These are phyloP conservation scores for Dothidotthia symphoricarpi DNA, from an alignment of 2,329 filamentous ascomycete genomes.

Conservation along the genomic window DNA sequence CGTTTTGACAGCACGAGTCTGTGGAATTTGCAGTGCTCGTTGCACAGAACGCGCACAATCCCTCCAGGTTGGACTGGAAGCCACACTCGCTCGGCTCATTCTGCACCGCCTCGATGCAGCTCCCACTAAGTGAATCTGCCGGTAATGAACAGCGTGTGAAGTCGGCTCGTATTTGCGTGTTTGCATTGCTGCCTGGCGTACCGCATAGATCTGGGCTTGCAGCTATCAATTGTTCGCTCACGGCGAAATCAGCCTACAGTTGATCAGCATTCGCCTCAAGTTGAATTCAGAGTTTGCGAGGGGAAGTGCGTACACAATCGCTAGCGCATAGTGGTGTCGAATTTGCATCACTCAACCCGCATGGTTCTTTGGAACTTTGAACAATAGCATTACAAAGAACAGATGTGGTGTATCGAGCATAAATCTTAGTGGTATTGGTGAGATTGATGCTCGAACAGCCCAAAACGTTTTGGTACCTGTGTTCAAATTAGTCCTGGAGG, in stretches of 20 bases:
- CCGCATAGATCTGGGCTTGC: slow-evolving; percentile 72
- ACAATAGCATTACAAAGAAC: slow-evolving; percentile 92
- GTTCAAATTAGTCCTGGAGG: slow-evolving; percentile 33
- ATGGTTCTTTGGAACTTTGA: slow-evolving; percentile 76
- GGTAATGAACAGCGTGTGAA: slow-evolving; percentile 87
- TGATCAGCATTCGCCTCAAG: slow-evolving; percentile 31
- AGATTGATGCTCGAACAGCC: slow-evolving; percentile 78
- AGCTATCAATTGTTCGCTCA: slow-evolving; percentile 82
- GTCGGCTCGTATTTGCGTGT: slow-evolving; percentile 81
- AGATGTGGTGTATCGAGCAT: slow-evolving; percentile 89
- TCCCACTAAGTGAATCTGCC: slow-evolving; percentile 69
- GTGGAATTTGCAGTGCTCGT: slow-evolving; percentile 84
- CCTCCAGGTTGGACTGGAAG: slow-evolving; percentile 67
- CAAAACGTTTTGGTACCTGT: slow-evolving; percentile 76
- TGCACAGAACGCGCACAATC: slow-evolving; percentile 84
- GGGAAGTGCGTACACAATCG: slow-evolving; percentile 65
- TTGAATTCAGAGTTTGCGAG: slow-evolving; percentile 1
- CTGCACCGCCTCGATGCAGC: slow-evolving; percentile 70
- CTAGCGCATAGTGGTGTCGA: slow-evolving; percentile 82
- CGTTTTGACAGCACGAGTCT: slow-evolving; percentile 89
- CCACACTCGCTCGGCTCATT: slow-evolving; percentile 91
- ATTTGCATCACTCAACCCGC: slow-evolving; percentile 62
- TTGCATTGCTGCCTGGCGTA: slow-evolving; percentile 62
- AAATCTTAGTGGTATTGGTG: slow-evolving; percentile 74
- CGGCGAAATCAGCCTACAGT: slow-evolving; percentile 71